Conservation (phyloP, 257 asterid genomes). For the Solanum sejunctum region DNA sequence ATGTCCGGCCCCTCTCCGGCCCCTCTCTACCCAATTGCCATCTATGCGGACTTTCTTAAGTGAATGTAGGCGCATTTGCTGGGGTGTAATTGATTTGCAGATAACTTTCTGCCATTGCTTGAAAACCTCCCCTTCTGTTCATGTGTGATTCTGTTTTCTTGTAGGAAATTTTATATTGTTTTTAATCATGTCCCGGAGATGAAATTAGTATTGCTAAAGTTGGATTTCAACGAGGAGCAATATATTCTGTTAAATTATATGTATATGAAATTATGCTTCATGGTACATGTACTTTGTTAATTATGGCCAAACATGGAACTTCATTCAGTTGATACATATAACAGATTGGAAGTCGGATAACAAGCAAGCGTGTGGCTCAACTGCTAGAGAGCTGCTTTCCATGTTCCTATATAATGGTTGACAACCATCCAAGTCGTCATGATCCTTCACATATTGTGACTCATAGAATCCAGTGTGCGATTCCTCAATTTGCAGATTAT, state of each 20-base stretch:
- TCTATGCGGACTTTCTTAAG: neutral
- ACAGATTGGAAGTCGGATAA: conserved; percentile 92
- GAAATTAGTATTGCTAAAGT: neutral
- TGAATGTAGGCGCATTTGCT: neutral
- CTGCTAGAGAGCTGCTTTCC: conserved; percentile 66
- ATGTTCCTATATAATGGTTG: conserved; percentile 71
- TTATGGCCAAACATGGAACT: neutral
- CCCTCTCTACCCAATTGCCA: neutral
- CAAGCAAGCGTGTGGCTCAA: conserved; percentile 72
- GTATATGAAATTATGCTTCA: neutral
- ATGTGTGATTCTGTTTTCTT: neutral
- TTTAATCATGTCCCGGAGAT: neutral
- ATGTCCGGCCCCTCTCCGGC: neutral
- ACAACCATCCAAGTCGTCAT: conserved; percentile 87
- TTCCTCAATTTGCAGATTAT: conserved; percentile 42
- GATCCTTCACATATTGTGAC: conserved; percentile 84
- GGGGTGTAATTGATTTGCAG: neutral
- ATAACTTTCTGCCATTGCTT: neutral
- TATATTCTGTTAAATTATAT: neutral
- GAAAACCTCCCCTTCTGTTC: neutral
- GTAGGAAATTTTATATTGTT: neutral
- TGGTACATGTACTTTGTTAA: neutral
- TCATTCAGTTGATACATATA: neutral
- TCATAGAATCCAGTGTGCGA: conserved; percentile 59
- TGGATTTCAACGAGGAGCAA: neutral